Evolutionary conservation across 1,139 yeast genomes (phyloP), one percentile per base, ranked within the genome.

Genomic region (Geotrichum aggregatum): DNA sequence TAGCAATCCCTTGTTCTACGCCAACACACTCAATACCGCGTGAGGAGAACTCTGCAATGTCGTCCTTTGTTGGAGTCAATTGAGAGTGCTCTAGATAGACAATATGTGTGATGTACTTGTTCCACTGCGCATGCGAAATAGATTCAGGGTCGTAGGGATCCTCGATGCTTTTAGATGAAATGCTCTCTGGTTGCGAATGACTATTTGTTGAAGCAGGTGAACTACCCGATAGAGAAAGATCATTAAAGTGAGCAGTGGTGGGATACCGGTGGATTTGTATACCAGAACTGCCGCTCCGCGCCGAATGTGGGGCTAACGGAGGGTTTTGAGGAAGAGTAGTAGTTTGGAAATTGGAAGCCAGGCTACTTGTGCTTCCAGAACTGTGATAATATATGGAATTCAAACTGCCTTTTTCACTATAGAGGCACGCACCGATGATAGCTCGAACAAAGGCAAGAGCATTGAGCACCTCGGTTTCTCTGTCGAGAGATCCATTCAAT

Each of bases 401-500:
- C n/a, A 33, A 38, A 21, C 44, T 41, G n/a, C 45, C 53, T 4
- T 46, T 48, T 24, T 51, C 52, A 22, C 56, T 54, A 55, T 66
- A 66, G n/a, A 53, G 34, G 47, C 68, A 61, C 0, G 79, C 72
- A 11, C 76, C 73, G 21, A 78, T 76, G 6, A 87, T 72, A 7
- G 79, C 75, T 31, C 73, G 68, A 1, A 86, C 71, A 61, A 82
- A 84, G 43, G 78, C 85, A 3, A 68, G 57, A 0, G 89, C 88
- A 22, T 72, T 69, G 76, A 86, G 75, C 0, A 84, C 84, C 56
- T 71, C 75, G 0, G 96, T 87, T 64, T 88, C 96, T 55, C 96
- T 71, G 64, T 88, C 96, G 39, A 72, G 70, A 47, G 79, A 72
- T 2, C 95, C 95, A 67, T 88, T 88, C 40, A 87, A 68, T 11